Conservation (phyloP, 1,139 yeast genomes). For the Candida sp. region DNA sequence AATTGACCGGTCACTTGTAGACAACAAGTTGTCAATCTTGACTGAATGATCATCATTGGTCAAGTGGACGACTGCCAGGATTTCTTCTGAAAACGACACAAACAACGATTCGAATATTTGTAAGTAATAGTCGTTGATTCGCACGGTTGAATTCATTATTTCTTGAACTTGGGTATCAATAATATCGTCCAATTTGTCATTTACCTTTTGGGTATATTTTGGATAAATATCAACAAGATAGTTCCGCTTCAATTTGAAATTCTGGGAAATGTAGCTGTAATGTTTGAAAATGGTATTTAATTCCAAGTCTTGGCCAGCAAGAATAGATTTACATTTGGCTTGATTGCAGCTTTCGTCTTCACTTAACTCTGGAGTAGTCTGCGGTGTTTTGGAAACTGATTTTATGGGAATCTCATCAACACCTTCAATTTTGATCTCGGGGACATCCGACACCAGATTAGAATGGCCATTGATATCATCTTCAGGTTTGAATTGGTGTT, state of each 20-base stretch:
- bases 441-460: background rate
- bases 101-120: constrained; percentile 36
- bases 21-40: constrained; percentile 63
- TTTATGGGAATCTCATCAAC: constrained; percentile 1
- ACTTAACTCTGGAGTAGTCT: background rate
- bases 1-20: constrained; percentile 70
- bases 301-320: constrained; percentile 8
- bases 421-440: constrained; percentile 4
- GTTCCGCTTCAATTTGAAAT: constrained; percentile 18
- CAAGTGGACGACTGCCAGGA: constrained; percentile 34
- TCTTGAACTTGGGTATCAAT: constrained; percentile 19
- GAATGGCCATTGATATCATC: background rate
- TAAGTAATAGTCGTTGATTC: constrained; percentile 31
- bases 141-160: constrained; percentile 20
- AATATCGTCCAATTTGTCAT: constrained; percentile 17
- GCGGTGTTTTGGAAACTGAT: constrained; percentile 1
- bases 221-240: constrained; percentile 30
- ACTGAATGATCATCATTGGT: constrained; percentile 43
- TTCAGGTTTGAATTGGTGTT: constrained; percentile 12
- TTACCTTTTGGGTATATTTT: constrained; percentile 16
- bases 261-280: constrained; percentile 13
- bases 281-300: constrained; percentile 6
- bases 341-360: constrained; percentile 4
- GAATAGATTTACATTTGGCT: background rate
- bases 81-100: constrained; percentile 30